Base-by-base conservation (phyloP, 106 monocot genomes). In the Allium sativum region DNA sequence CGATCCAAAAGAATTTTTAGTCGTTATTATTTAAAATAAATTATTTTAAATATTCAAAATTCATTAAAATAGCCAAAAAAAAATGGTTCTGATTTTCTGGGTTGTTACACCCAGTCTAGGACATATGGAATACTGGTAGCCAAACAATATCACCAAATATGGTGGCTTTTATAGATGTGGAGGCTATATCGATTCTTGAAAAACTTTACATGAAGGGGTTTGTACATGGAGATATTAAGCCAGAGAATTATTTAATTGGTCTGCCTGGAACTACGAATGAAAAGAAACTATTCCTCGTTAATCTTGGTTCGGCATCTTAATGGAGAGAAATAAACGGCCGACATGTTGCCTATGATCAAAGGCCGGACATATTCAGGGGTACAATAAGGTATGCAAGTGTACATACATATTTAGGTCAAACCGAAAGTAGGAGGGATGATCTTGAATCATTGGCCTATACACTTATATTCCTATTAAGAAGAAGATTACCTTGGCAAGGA, bases 201-300 rank as follows among this genome's bases (percentile, higher is more conserved):
- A 90, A 90, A 70, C 83, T 95, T 77, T 90, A 95, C 65, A 58
- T 75, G 50, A 95, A 86, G 57, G 95, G 95, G 69, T 93, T 93
- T 82, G 87, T 96, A 21, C 95, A 96, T 84, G 95, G 95, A 57
- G 95, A 96, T 84, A 90, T 96, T 31, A 96, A 96, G 44, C 95
- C 95, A 20, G 95, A 96, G 60, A 96, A 96, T 55, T 96, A 90
- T 72, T 76, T 96, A 55, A 87, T 96, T 60, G 95, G 95, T 22
- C 90, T 84, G 67, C 90, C 95, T 68, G 83, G 90, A 69, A 73
- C 84, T 13, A 62, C 84, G 59, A 86, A 96, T 66, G 95, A 96
- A 62, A 96, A 96, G 58, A 96, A 96, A 73, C 90, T 96, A 73
- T 95, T 79, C 44, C 90, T 95, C 62, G 84, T 95, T 45, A 90